phyloP scores from a whole-genome alignment of 2,329 filamentous ascomycete species.

The Fusarium devonianum region DNA sequence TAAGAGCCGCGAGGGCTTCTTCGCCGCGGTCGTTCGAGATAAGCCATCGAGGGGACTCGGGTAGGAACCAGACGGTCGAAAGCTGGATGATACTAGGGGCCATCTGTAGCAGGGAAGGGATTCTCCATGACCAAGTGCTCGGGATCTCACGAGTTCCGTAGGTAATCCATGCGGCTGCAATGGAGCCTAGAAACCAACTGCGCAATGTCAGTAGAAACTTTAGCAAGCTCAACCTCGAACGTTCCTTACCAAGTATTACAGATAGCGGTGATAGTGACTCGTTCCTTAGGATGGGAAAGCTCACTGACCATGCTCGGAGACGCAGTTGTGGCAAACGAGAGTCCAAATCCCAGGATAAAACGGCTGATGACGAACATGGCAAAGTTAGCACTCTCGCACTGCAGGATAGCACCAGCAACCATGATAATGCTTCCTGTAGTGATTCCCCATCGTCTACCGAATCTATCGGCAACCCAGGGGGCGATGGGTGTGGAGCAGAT shows the following conservation, averaged over 20 bases:
- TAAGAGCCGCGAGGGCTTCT: slow-evolving; percentile 60
- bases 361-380: slow-evolving; percentile 63
- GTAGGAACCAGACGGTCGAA: slow-evolving; percentile 56
- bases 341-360: slow-evolving; percentile 62
- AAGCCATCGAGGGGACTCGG: slow-evolving; percentile 69
- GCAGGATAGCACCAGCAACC: slow-evolving; percentile 44
- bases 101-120: slow-evolving; percentile 43
- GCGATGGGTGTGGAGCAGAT: slow-evolving; percentile 47
- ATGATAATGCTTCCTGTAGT: slow-evolving; percentile 44
- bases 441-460: slow-evolving; percentile 44
- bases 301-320: slow-evolving; percentile 61
- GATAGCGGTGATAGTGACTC: slow-evolving; percentile 59
- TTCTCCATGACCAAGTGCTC: slow-evolving; percentile 48
- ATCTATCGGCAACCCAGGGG: slow-evolving; percentile 43
- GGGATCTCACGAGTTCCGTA: slow-evolving; percentile 53
- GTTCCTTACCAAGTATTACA: slow-evolving; percentile 54
- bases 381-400: slow-evolving; percentile 42
- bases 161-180: slow-evolving; percentile 53
- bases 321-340: slow-evolving; percentile 59
- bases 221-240: too few relatives aligned
- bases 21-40: slow-evolving; percentile 50
- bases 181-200: slow-evolving; percentile 56
- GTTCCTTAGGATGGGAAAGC: slow-evolving; percentile 60
- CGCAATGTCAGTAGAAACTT: too few relatives aligned
- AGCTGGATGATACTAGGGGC: slow-evolving; percentile 20